A percentile compares a stretch with the other conserved stretches of the same genome.
Evolutionary conservation across 257 asterid genomes (phyloP).

Genomic region (Salvia rosmarinus): DNA sequence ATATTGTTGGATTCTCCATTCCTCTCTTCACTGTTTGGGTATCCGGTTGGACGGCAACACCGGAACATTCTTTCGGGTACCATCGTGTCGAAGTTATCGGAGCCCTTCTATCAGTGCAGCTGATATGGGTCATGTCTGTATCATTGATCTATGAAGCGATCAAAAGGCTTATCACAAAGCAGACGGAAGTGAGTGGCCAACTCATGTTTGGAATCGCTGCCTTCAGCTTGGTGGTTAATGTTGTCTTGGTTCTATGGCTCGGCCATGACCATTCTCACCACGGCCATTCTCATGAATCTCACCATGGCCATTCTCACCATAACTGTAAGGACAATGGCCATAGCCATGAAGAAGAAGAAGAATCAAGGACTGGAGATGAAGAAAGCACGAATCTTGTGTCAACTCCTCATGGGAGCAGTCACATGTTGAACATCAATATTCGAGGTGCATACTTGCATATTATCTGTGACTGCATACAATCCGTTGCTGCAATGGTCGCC

Average conservation of each 20-base stretch:
- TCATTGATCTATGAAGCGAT: conserved; percentile 65
- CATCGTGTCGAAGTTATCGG: conserved; percentile 80
- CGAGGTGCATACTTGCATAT: conserved; percentile 87
- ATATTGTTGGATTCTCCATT: conserved; percentile 65
- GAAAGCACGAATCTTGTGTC: conserved; percentile 46
- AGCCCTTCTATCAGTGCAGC: conserved; percentile 72
- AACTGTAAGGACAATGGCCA: conserved; percentile 13
- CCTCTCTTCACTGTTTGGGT: conserved; percentile 72
- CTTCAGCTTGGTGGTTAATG: conserved; percentile 70
- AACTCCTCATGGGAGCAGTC: conserved; percentile 29
- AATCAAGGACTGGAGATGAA: conserved; percentile 28
- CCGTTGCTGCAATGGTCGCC: conserved; percentile 79
- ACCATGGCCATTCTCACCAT: conserved; percentile 9
- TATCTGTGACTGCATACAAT: conserved; percentile 68
- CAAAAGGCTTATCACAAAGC: conserved; percentile 50
- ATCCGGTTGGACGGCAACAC: conserved; percentile 72
- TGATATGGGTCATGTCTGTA: conserved; percentile 73
- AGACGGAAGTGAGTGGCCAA: conserved; percentile 52
- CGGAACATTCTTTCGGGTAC: conserved; percentile 71
- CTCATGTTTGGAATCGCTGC: conserved; percentile 78
- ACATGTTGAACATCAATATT: conserved; percentile 57
- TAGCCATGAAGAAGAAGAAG: conserved; percentile 40
- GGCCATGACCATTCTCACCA: conserved; percentile 74
- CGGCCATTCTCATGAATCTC: conserved; percentile 43
- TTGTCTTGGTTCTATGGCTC: conserved; percentile 61